Evolutionary conservation across 129 eudicot species (phyloP).

Genomic region (Arctium minus): DNA sequence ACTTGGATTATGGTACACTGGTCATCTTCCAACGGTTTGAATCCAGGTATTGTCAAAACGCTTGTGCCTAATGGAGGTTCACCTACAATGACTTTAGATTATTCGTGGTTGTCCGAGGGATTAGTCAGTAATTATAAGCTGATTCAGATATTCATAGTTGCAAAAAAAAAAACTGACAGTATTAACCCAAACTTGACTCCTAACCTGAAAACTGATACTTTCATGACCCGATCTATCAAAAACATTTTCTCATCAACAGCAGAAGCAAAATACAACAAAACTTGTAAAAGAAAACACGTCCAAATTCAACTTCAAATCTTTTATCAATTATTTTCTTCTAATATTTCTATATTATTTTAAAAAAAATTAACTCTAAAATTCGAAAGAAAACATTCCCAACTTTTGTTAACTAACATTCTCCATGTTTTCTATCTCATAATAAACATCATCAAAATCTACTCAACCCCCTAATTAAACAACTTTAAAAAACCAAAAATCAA

Average conservation of each 20-base stretch:
- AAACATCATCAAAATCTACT: conserved; percentile 17
- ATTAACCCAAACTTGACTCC: too few relatives aligned
- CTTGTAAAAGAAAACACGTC: too few relatives aligned
- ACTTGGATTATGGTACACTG: neutral
- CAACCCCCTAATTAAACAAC: conserved; percentile 7
- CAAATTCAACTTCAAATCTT: neutral
- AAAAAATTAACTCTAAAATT: neutral
- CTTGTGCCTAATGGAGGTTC: neutral
- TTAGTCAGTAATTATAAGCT: neutral
- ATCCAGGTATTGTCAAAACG: too few relatives aligned
- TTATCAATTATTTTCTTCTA: neutral
- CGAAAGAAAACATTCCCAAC: conserved; percentile 25
- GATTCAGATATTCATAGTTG: neutral
- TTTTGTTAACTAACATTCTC: conserved; percentile 25
- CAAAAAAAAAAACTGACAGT: neutral
- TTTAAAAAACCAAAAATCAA: neutral
- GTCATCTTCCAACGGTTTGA: neutral
- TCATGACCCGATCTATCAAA: neutral
- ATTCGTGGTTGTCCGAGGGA: neutral
- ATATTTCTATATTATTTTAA: neutral
- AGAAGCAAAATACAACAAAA: neutral
- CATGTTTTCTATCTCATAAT: conserved; percentile 28
- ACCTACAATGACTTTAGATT: neutral
- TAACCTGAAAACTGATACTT: neutral
- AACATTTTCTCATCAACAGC: neutral